These are phyloP conservation scores for Picea abies DNA, from an alignment of 83 land plant genomes.

Conservation along the genomic window DNA sequence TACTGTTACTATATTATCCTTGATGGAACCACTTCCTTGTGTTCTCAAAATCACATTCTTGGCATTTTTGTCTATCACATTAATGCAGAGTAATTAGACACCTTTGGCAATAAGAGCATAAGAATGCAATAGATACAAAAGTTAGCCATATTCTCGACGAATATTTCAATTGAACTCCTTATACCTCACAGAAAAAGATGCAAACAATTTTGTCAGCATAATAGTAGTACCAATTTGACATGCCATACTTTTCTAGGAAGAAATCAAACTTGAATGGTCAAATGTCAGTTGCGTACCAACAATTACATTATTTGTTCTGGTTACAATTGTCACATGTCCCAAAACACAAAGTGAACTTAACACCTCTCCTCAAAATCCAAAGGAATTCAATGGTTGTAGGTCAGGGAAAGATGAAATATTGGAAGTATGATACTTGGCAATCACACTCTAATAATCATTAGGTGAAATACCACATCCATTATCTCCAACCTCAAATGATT, in stretches of 20 bases:
- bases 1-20: no score
- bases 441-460: constrained; percentile 81
- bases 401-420: constrained; percentile 82
- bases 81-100: no score
- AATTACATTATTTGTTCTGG: constrained; percentile 75
- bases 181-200: constrained; percentile 77
- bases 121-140: constrained; percentile 69
- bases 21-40: no score
- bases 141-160: constrained; percentile 83
- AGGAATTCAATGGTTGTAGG: constrained; percentile 76
- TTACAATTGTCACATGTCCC: constrained; percentile 73
- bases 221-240: constrained; percentile 95
- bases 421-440: constrained; percentile 94
- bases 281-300: constrained; percentile 70
- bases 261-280: constrained; percentile 76
- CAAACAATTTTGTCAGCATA: constrained; percentile 73
- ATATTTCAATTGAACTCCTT: constrained; percentile 91
- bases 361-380: constrained; percentile 97
- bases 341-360: constrained; percentile 89
- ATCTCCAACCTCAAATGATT: constrained; percentile 80
- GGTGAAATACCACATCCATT: constrained; percentile 96
- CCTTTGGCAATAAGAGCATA: no score
- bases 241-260: constrained; percentile 66
- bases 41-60: no score
- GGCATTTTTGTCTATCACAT: no score